Evolutionary conservation across 305 asterid genomes (phyloP), one percentile per base, ranked within the genome.

Genomic region (Stenogyne calaminthoides): DNA sequence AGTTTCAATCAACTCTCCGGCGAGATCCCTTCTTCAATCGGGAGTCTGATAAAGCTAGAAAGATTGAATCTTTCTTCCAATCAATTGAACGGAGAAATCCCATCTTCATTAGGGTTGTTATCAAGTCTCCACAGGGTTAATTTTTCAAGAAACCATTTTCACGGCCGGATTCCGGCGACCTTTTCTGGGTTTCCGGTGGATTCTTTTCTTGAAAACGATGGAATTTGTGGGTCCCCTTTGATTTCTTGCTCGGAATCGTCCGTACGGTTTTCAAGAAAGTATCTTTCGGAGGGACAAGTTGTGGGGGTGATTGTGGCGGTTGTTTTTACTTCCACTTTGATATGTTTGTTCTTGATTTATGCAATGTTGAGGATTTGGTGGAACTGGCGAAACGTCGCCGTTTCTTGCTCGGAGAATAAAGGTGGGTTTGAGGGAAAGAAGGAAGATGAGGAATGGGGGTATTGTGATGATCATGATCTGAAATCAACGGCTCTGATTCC

Each of bases 351-450:
- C 51, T 44, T 93, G 91, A 60, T 93, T 67, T 93, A 93, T 52
- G 52, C 82, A 59, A 93, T 93, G 97, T 62, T 86, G 44, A 83
- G 91, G 78, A 89, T 93, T 12, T 89, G 95, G 95, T 88, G 89
- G 86, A 89, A 87, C 57, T 93, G 98, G 98, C 80, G 96, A 71
- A 88, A 84, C 10, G 93, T 88, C 39, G 83, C 96, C 0, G 68
- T 93, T 79, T 84, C 96, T 18, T 91, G 97, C 86, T 82, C 95
- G 27, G 93, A 87, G 36, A 88, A 72, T 0, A 86, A 71, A 0
- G 85, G 84, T 1, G 85, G 76, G 0, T 15, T 47, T 6, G 87
- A 82, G 42, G 19, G 56, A 18, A 76, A 82, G 70, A 82, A 75
- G 11, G 92, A 82, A 22, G 89, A 83, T 29, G 90, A 77, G 18